Evolutionary conservation across 371 early-diverging fungal genomes (phyloP).

Genomic region (Amoeboaphelidium protococcarum): DNA sequence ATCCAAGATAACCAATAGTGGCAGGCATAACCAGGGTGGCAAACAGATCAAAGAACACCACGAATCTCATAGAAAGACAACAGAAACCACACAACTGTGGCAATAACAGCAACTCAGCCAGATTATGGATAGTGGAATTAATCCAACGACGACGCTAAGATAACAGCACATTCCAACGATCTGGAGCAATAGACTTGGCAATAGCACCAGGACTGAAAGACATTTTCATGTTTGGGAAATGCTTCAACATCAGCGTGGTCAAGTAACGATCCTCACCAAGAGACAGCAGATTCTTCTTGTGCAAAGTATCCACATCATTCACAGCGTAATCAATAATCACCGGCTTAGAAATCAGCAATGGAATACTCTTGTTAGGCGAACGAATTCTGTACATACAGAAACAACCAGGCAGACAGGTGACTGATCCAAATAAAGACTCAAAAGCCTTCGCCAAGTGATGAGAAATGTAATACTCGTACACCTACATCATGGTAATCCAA

Average conservation of each 20-base stretch:
- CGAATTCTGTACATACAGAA: slow-evolving; percentile 20
- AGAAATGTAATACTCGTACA: slow-evolving; percentile 26
- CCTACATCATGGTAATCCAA: slow-evolving; percentile 94
- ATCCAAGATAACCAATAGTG: slow-evolving; percentile 51
- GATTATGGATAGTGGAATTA: slow-evolving; percentile 17
- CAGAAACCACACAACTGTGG: slow-evolving; percentile 17
- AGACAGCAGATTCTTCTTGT: slow-evolving; percentile 14
- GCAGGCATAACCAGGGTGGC: slow-evolving; percentile 83
- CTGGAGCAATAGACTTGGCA: slow-evolving; percentile 93
- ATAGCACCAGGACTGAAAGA: slow-evolving; percentile 87
- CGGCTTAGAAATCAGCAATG: slow-evolving; percentile 14
- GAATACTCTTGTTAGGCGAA: slow-evolving; percentile 1
- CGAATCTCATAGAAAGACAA: slow-evolving; percentile 23
- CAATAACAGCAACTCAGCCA: slow-evolving; percentile 17
- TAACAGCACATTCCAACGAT: slow-evolving; percentile 68
- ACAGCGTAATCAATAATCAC: slow-evolving; percentile 18
- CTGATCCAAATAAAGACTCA: slow-evolving; percentile 22
- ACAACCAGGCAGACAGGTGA: slow-evolving; percentile 24
- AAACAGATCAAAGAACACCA: slow-evolving; percentile 75
- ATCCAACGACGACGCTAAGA: slow-evolving; percentile 42
- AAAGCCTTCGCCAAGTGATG: slow-evolving; percentile 20
- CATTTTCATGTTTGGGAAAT: slow-evolving; percentile 91
- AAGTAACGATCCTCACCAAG: slow-evolving; percentile 10
- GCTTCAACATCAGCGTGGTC: slow-evolving; percentile 94
- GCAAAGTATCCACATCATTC: slow-evolving; percentile 15